Evolutionary conservation across 805 yeast species (phyloP).

Genomic region (Naumovozyma castellii): DNA sequence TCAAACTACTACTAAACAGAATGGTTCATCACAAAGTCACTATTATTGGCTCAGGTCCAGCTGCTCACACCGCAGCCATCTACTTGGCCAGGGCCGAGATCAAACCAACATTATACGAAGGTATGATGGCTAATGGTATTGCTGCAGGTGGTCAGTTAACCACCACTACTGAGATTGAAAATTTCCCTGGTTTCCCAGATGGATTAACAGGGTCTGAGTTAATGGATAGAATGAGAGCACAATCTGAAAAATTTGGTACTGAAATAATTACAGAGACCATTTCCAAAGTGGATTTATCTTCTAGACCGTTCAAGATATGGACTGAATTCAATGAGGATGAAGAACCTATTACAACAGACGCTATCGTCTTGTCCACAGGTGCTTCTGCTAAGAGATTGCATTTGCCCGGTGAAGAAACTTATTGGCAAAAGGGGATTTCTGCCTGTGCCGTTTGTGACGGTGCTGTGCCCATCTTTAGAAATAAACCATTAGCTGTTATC

Average conservation of each 20-base stretch:
- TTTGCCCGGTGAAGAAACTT: constrained; percentile 92
- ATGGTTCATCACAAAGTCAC: constrained; percentile 82
- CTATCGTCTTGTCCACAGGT: constrained; percentile 91
- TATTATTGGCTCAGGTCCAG: constrained; percentile 95
- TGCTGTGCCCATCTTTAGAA: constrained; percentile 97
- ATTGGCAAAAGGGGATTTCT: constrained; percentile 98
- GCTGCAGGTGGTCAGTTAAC: constrained; percentile 99
- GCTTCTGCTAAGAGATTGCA: constrained; percentile 93
- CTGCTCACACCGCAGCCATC: constrained; percentile 98
- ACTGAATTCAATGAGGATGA: constrained; percentile 88
- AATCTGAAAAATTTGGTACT: constrained; percentile 82
- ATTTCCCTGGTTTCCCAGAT: constrained; percentile 97
- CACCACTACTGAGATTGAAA: constrained; percentile 96
- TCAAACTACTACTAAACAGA: constrained; percentile 24
- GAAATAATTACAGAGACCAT: constrained; percentile 92
- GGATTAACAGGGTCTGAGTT: constrained; percentile 80
- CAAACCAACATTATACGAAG: constrained; percentile 88
- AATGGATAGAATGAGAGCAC: constrained; percentile 91
- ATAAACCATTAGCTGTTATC: constrained; percentile 92
- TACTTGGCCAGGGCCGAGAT: constrained; percentile 94
- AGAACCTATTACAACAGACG: constrained; percentile 86
- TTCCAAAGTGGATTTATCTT: constrained; percentile 79
- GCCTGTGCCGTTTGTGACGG: constrained; percentile 99
- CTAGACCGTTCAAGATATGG: constrained; percentile 93
- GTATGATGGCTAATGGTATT: constrained; percentile 89